phyloP scores from a whole-genome alignment of 2,329 filamentous ascomycete genomes.

The Pseudopithomyces maydicus region DNA sequence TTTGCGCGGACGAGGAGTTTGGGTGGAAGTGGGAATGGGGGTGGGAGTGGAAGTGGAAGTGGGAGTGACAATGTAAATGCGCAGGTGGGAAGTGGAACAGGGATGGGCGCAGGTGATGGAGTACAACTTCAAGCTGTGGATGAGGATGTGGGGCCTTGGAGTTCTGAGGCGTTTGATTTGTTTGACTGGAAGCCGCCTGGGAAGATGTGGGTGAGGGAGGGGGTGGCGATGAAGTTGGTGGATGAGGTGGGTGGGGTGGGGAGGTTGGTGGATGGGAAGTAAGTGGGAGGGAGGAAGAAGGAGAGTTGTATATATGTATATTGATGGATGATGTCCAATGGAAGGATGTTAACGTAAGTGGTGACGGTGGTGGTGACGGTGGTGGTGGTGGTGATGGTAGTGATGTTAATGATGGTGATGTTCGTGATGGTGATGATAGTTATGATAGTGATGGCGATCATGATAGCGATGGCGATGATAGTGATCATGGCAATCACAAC shows the following conservation, averaged over 20 bases:
- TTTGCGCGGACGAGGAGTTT: conserved; percentile 36
- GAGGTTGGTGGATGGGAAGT: conserved; percentile 14
- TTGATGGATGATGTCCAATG: no score
- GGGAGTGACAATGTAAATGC: conserved; percentile 17
- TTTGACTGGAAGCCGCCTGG: conserved; percentile 63
- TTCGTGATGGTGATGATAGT: no score
- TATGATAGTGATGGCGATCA: no score
- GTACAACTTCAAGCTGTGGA: conserved; percentile 49
- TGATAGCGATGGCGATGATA: no score
- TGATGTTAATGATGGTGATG: no score
- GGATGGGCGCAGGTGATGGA: neutral
- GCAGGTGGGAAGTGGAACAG: conserved; percentile 7
- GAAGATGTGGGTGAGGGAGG: conserved; percentile 10
- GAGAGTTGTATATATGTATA: no score
- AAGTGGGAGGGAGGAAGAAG: no score
- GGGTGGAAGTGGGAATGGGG: conserved; percentile 27
- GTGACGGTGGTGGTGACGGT: no score
- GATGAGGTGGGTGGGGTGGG: conserved; percentile 12
- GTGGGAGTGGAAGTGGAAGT: no score
- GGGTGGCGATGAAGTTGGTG: neutral
- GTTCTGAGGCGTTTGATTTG: conserved; percentile 69
- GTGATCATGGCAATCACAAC: no score
- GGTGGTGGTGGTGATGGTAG: no score
- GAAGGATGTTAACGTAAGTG: no score
- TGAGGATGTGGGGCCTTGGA: conserved; percentile 69